phyloP scores from a whole-genome alignment of 2,329 filamentous ascomycete genomes.

The Daldinia sp. region DNA sequence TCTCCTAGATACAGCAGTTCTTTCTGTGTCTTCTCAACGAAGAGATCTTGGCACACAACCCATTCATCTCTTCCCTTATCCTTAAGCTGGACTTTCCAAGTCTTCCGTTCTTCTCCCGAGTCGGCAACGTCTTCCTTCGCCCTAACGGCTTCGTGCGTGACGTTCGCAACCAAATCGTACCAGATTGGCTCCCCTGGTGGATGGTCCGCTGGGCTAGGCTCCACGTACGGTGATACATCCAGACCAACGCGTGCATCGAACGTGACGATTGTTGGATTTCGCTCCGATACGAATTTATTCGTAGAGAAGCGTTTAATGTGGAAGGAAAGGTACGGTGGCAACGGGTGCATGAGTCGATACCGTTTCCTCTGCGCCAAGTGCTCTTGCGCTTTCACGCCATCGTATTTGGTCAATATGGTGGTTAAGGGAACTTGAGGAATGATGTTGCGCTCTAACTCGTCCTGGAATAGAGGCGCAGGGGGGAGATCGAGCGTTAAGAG shows the following conservation, averaged over 20 bases:
- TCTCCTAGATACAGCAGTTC: conserved; percentile 93
- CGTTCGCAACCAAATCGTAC: conserved; percentile 96
- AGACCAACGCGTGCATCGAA: conserved; percentile 83
- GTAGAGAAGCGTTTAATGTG: conserved; percentile 97
- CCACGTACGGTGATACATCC: conserved; percentile 89
- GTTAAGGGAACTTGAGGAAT: conserved; percentile 91
- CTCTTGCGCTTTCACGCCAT: conserved; percentile 86
- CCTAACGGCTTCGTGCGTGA: conserved; percentile 84
- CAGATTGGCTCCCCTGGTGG: conserved; percentile 82
- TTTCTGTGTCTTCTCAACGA: conserved; percentile 86
- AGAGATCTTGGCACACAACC: conserved; percentile 93
- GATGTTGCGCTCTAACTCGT: conserved; percentile 92
- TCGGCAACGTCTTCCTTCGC: conserved; percentile 86
- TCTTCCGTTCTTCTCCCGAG: conserved; percentile 84
- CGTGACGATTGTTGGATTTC: conserved; percentile 97
- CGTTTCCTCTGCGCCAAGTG: conserved; percentile 87
- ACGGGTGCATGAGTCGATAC: conserved; percentile 87
- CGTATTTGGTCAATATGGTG: conserved; percentile 88
- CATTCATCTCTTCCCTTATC: conserved; percentile 86
- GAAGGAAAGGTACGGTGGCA: conserved; percentile 90
- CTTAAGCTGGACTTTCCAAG: conserved; percentile 91
- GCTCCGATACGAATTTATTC: conserved; percentile 96
- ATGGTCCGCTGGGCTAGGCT: conserved; percentile 79
- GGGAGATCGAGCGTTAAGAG: conserved; percentile 94
- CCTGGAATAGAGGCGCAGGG: conserved; percentile 91